A percentile compares a stretch with the other conserved stretches of the same genome.
Conservation (phyloP, 345 rosid genomes). For the Linum tenue region DNA sequence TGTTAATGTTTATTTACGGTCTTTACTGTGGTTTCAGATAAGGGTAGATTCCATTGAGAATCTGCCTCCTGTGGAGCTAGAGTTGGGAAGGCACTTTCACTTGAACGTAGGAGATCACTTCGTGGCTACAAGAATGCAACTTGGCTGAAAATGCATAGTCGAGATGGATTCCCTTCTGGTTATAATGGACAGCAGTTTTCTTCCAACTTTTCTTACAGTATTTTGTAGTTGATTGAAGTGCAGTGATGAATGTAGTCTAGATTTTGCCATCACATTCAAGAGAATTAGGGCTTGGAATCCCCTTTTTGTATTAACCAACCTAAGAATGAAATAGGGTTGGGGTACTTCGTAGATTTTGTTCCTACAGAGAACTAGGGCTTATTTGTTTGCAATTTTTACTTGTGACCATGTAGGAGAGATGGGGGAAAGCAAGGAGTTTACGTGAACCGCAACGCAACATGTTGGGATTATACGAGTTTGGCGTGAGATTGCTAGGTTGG, state of each 20-base stretch:
- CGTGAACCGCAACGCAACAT: too few relatives aligned
- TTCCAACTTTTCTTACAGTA: too few relatives aligned
- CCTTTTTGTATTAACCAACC: not conserved
- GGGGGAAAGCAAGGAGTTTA: too few relatives aligned
- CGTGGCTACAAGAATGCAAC: constrained; percentile 17
- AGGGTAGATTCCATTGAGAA: constrained; percentile 47
- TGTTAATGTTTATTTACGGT: not conserved
- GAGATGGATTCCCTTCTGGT: not conserved
- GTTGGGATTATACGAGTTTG: too few relatives aligned
- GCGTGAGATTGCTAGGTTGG: too few relatives aligned
- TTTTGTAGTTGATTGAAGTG: too few relatives aligned
- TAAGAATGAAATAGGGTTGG: not conserved
- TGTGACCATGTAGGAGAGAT: too few relatives aligned
- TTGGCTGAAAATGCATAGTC: not conserved
- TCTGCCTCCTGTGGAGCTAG: constrained; percentile 38
- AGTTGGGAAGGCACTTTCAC: constrained; percentile 48
- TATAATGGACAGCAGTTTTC: constrained; percentile 7
- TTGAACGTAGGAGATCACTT: constrained; percentile 47
- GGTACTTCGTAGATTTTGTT: too few relatives aligned
- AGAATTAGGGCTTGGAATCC: not conserved
- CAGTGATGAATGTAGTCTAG: too few relatives aligned
- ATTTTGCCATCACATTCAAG: too few relatives aligned
- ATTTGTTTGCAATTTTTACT: too few relatives aligned
- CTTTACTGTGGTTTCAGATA: constrained; percentile 30
- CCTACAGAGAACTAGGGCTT: too few relatives aligned